Base-by-base conservation (phyloP, 345 rosid species). In the Psidium guajava region DNA sequence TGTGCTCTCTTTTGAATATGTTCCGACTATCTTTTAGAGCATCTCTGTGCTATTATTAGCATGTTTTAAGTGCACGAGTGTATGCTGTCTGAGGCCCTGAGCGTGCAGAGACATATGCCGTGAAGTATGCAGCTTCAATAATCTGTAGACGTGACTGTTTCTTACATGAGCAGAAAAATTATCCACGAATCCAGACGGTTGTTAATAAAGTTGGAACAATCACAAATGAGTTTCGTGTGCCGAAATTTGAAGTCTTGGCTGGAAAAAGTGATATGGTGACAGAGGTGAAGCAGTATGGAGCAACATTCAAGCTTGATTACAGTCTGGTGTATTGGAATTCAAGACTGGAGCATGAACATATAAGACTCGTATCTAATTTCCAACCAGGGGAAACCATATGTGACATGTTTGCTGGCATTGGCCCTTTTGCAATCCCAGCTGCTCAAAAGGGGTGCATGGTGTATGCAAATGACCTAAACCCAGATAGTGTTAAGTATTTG, bases 401-500 rank as follows among this genome's bases (percentile, higher is more conserved):
- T 92, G 98, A 97, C 88, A 94, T 95, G 98, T 95, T 95, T 92
- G 93, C 99, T 87, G 99, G 98, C 61, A 93, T 97, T 88, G 99
- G 98, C 74, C 99, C 99, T 82, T 97, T 95, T 89, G 96, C 98
- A 73, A 93, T 97, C 89, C 98, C 98, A 81, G 98, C 98, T 55
- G 98, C 97, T 57, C 98, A 93, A 57, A 95, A 92, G 88, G 98
- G 99, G 77, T 97, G 99, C 89, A 83, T 92, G 15, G 97, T 97
- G 84, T 91, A 92, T 92, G 98, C 99, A 87, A 95, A 97, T 88
- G 99, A 97, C 89, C 86, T 95, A 83, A 95, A 97, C 84, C 97
- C 97, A 27, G 96, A 93, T 82, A 97, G 99, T 86, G 86, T 91
- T 83, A 94, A 83, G 58, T 95, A 94, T 88, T 89, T 97, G 92